These are phyloP conservation scores for Physocladia obscura DNA, from an alignment of 192 early-diverging fungal genomes.

Conservation along the genomic window DNA sequence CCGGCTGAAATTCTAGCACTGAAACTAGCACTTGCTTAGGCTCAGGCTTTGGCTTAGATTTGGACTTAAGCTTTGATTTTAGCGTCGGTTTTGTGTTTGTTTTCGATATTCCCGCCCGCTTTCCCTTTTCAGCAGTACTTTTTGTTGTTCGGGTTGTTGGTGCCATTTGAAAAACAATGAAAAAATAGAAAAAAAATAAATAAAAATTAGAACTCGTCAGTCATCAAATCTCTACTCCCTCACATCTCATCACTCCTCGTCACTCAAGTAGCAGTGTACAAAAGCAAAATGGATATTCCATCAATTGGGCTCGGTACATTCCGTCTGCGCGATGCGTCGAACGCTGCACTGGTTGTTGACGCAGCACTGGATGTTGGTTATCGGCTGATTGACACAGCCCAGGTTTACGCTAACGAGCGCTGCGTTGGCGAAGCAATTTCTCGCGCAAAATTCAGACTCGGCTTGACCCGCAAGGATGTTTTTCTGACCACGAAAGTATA, in stretches of 20 bases:
- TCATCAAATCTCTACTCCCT: no score
- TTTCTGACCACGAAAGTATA: conserved; percentile 49
- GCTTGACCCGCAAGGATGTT: conserved; percentile 26
- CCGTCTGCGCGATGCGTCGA: not conserved
- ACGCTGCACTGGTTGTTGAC: not conserved
- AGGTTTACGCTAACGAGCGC: conserved; percentile 39
- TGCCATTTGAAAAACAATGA: not conserved
- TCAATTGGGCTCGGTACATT: conserved; percentile 6
- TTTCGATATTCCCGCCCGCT: no score
- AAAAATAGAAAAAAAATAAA: conserved; percentile 27
- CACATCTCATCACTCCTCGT: no score
- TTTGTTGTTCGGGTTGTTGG: not conserved
- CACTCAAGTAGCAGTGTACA: no score
- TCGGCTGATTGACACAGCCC: conserved; percentile 26
- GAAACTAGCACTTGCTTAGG: no score
- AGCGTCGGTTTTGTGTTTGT: no score
- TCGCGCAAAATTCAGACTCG: not conserved
- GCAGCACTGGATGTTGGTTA: conserved; percentile 9
- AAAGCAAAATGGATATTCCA: conserved; percentile 6
- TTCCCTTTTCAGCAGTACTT: not conserved
- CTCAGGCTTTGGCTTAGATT: no score
- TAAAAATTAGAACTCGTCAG: not conserved
- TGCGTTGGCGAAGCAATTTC: conserved; percentile 12
- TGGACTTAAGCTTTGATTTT: no score
- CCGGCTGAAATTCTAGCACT: no score